Percentiles rank a stretch among this genome's conserved stretches.
Conservation (phyloP, 345 rosid genomes). For the Xanthoceras sorbifolium region DNA sequence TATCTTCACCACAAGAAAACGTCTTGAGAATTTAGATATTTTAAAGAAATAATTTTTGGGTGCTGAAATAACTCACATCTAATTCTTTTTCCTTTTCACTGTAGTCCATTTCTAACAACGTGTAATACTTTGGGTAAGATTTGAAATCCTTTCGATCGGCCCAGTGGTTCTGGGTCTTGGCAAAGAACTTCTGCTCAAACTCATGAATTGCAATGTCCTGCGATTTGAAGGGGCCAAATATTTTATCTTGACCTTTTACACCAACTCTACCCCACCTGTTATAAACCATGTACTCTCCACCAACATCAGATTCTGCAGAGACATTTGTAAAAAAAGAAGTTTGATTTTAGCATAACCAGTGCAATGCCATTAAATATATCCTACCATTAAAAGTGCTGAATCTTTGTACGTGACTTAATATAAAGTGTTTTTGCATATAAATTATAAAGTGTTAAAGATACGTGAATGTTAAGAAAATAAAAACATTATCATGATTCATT, state of each 20-base stretch:
- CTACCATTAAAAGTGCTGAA: background rate
- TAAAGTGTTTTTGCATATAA: no score
- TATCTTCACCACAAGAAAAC: background rate
- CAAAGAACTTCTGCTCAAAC: slow-evolving; percentile 64
- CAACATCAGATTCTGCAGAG: slow-evolving; percentile 71
- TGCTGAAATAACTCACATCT: slow-evolving; percentile 47
- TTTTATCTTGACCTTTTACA: slow-evolving; percentile 74
- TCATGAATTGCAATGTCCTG: slow-evolving; percentile 50
- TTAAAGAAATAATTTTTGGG: background rate
- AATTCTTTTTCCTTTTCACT: slow-evolving; percentile 47
- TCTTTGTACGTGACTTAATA: background rate
- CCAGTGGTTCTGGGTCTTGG: slow-evolving; percentile 74
- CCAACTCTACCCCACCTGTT: slow-evolving; percentile 96
- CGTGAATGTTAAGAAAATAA: background rate
- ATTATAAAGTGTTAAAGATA: background rate
- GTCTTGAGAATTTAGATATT: background rate
- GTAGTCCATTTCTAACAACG: slow-evolving; percentile 88
- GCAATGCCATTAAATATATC: background rate
- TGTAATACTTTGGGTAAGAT: slow-evolving; percentile 57
- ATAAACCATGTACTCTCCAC: slow-evolving; percentile 63
- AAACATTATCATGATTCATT: background rate
- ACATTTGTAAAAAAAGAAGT: slow-evolving; percentile 11
- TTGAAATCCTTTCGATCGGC: slow-evolving; percentile 53
- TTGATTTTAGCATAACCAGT: slow-evolving; percentile 3
- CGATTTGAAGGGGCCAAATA: slow-evolving; percentile 65